Conservation (phyloP, 2,329 filamentous ascomycete species). For the Diaporthe destruens region DNA sequence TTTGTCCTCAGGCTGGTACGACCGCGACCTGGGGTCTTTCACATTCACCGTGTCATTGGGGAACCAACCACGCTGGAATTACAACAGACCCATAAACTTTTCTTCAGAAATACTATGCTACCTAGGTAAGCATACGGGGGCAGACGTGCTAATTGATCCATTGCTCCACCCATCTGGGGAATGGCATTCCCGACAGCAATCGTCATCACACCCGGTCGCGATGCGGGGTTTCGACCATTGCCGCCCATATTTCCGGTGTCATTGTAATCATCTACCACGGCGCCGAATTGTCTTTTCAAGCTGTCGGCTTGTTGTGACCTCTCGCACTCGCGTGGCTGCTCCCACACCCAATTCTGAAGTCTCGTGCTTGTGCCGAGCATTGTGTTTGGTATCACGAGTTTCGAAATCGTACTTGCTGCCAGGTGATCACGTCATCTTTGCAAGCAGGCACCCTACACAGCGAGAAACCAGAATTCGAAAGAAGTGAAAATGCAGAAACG, state of each 20-base stretch:
- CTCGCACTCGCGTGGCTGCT: not conserved
- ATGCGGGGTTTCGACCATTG: constrained; percentile 28
- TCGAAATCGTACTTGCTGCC: not conserved
- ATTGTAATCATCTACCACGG: not conserved
- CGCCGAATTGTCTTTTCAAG: too few relatives aligned
- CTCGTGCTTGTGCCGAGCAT: not conserved
- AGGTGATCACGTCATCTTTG: not conserved
- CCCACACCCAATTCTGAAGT: not conserved
- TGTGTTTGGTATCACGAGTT: not conserved
- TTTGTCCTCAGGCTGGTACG: too few relatives aligned
- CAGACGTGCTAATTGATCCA: not conserved
- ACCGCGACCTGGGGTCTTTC: too few relatives aligned
- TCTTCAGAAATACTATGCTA: not conserved
- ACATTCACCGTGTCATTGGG: too few relatives aligned
- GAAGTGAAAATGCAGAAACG: not conserved
- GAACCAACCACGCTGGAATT: too few relatives aligned
- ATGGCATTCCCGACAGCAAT: not conserved
- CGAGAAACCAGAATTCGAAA: constrained; percentile 8
- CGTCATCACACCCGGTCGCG: constrained; percentile 8
- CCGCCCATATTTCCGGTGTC: not conserved
- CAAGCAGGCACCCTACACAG: not conserved
- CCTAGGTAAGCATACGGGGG: too few relatives aligned
- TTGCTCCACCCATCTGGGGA: not conserved
- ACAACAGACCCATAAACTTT: too few relatives aligned
- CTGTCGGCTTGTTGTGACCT: not conserved